Conservation (phyloP, 306 rosid species). For the Rosa lucieae region DNA sequence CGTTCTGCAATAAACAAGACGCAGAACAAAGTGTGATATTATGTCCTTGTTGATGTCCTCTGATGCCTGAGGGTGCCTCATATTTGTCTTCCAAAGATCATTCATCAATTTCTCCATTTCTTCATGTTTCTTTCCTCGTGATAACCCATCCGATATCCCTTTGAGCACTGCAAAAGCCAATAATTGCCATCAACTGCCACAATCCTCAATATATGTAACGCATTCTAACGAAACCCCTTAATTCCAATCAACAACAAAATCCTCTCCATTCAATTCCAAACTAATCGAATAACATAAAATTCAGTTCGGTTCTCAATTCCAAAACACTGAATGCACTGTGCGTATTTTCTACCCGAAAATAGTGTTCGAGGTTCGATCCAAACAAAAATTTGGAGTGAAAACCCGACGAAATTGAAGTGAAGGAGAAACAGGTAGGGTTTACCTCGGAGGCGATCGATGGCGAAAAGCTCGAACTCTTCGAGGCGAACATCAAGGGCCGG, state of each 20-base stretch:
- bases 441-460: constrained; percentile 97
- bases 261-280: neutral
- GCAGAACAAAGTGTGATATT: constrained; percentile 88
- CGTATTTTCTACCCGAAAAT: too few species aligned
- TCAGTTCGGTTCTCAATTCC: neutral
- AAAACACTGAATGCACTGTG: too few species aligned
- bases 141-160: constrained; percentile 87
- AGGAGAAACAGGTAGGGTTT: neutral
- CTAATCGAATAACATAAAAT: neutral
- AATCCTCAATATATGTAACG: too few species aligned
- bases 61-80: constrained; percentile 66
- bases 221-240: neutral
- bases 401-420: neutral
- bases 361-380: too few species aligned
- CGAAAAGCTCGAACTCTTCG: constrained; percentile 85
- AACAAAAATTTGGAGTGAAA: neutral
- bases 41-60: constrained; percentile 78
- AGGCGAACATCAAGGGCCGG: constrained; percentile 83
- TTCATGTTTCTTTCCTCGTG: constrained; percentile 81
- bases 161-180: constrained; percentile 63
- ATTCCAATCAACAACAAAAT: neutral
- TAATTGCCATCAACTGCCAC: constrained; percentile 8
- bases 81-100: constrained; percentile 57
- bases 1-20: constrained; percentile 94
- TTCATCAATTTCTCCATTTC: constrained; percentile 65